Conservation (phyloP, 2,329 filamentous ascomycete species). For the Verticillium nubilum region DNA sequence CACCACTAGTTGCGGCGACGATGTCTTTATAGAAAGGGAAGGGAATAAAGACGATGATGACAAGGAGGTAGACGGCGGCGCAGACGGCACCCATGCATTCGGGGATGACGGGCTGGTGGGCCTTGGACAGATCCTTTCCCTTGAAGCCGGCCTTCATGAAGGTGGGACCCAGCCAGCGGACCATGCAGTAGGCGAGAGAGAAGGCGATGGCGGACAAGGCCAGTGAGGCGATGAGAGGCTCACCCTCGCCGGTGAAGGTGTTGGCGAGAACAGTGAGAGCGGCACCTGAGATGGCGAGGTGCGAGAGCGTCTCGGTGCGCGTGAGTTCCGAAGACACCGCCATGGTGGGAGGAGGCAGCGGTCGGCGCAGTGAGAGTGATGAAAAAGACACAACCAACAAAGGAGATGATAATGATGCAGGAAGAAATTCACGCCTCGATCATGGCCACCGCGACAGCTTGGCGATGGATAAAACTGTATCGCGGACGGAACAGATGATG, state of each 20-base stretch:
- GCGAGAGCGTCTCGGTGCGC: conserved; percentile 44
- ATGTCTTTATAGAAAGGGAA: conserved; percentile 99
- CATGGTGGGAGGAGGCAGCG: neutral
- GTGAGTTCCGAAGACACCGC: conserved; percentile 27
- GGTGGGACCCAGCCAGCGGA: conserved; percentile 85
- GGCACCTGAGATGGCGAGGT: conserved; percentile 59
- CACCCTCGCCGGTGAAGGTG: conserved; percentile 78
- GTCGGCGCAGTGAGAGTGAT: neutral
- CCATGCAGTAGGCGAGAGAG: conserved; percentile 73
- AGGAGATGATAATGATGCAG: neutral
- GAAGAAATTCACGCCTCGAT: neutral
- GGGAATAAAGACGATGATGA: conserved; percentile 87
- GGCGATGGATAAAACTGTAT: neutral
- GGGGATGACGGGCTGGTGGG: conserved; percentile 68
- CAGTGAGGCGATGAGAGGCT: conserved; percentile 81
- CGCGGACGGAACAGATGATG: neutral
- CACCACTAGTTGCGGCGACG: conserved; percentile 87
- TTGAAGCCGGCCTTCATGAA: conserved; percentile 87
- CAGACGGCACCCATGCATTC: conserved; percentile 96
- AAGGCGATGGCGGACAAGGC: conserved; percentile 85
- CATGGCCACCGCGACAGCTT: neutral
- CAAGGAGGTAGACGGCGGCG: conserved; percentile 85
- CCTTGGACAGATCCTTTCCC: conserved; percentile 79
- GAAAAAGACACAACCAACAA: neutral
- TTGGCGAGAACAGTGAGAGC: conserved; percentile 72